These are phyloP conservation scores for Fusarium virguliforme DNA, from an alignment of 2,329 filamentous ascomycete species.

Conservation along the genomic window DNA sequence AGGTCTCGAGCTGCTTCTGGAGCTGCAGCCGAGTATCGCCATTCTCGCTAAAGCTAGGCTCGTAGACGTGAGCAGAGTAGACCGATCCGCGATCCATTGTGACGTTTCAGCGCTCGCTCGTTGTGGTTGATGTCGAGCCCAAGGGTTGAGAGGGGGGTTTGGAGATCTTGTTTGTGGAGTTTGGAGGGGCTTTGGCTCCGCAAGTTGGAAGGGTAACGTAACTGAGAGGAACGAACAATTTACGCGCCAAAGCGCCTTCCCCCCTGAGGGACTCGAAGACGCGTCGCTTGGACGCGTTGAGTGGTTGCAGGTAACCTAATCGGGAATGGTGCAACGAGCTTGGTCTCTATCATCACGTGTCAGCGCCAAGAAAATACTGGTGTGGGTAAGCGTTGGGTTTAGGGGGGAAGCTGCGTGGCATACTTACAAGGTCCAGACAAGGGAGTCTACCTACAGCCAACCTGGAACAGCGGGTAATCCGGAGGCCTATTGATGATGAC, in stretches of 20 bases:
- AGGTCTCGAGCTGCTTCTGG: constrained; percentile 87
- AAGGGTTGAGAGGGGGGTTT: constrained; percentile 35
- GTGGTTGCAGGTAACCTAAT: constrained; percentile 51
- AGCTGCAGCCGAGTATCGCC: constrained; percentile 81
- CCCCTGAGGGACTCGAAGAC: constrained; percentile 30
- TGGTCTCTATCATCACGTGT: constrained; percentile 41
- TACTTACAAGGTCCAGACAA: constrained; percentile 42
- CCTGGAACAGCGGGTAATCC: constrained; percentile 29
- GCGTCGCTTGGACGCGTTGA: constrained; percentile 47
- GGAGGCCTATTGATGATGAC: constrained; percentile 45
- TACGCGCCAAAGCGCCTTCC: constrained; percentile 43
- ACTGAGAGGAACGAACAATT: constrained; percentile 29
- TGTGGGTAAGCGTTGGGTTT: constrained; percentile 13
- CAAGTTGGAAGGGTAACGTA: constrained; percentile 47
- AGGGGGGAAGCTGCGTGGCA: constrained; percentile 46
- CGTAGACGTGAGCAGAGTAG: constrained; percentile 87
- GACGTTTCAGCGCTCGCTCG: constrained; percentile 21
- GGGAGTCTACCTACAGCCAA: constrained; percentile 14
- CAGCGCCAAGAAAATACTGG: constrained; percentile 28
- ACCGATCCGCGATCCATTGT: constrained; percentile 90
- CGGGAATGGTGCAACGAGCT: constrained; percentile 10
- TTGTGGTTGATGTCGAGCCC: constrained; percentile 25
- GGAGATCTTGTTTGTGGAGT: constrained; percentile 46
- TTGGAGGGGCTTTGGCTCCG: constrained; percentile 45
- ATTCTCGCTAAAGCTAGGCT: constrained; percentile 75